Evolutionary conservation across 2,329 filamentous ascomycete species (phyloP), one percentile per base, ranked within the genome.

Genomic region (Fusarium sp.): DNA sequence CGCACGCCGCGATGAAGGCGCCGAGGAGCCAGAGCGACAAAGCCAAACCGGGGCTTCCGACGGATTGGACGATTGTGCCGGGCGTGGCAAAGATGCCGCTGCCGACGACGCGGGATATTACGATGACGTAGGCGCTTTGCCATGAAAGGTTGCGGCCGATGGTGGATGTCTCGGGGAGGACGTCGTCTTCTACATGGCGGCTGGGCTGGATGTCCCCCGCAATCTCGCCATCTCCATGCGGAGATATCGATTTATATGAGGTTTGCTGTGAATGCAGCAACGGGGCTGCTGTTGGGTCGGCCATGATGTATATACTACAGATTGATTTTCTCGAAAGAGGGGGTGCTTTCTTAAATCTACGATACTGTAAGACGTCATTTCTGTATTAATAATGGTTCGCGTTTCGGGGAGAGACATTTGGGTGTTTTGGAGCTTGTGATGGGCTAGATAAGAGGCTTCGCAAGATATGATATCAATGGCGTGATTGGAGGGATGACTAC

Each of bases 71-170:
- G 52, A 94, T 91, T 7, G 89, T 85, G 0, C 89, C 90, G 0
- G 90, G 91, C 0, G 90, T 92, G 1, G 91, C 90, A 73, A 93
- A 93, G 68, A 93, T 92, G 27, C 90, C 91, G 73, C 86, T 90
- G 15, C 90, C 90, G 30, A 92, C 89, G 8, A 92, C 89, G 15
- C 90, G 85, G 3, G 89, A 91, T 27, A 92, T 89, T 10, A 91
- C 88, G 22, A 92, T 83, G 58, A 92, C 89, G 76, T 90, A 91
- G 3, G 88, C 88, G 71, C 87, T 89, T 27, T 83, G 82, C 88
- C 89, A 91, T 60, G 81, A 86, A 52, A 92, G 84, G 18, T 83
- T 89, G 22, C 90, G 84, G 2, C 89, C 89, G 24, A 85, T 79
- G 1, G 84, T 83, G 0, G 87, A 87, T 2, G 88, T 87, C 71